Percentiles rank a stretch among this genome's conserved stretches.
These are phyloP conservation scores for Leccinum griseonigrum DNA, from an alignment of 1,284 basidiomycete genomes.

Conservation along the genomic window DNA sequence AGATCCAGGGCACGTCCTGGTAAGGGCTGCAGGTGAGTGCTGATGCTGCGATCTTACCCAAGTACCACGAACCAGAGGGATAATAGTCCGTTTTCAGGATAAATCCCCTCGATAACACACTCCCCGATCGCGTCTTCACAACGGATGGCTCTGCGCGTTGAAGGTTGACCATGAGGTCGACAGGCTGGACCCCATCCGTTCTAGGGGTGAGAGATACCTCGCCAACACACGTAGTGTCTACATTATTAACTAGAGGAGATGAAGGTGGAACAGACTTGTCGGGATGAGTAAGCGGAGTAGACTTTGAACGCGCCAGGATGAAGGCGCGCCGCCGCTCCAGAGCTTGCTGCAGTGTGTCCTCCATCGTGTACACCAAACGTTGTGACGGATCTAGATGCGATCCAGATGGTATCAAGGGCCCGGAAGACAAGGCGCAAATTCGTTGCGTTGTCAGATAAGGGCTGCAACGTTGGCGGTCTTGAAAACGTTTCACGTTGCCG, in stretches of 20 bases:
- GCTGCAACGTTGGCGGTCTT: background rate
- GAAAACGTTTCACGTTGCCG: background rate
- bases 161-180: conserved; percentile 62
- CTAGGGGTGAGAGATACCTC: background rate
- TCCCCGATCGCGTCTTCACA: conserved; percentile 86
- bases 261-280: conserved; percentile 11
- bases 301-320: conserved; percentile 9
- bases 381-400: background rate
- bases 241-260: background rate
- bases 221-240: conserved; percentile 4
- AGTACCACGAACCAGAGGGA: conserved; percentile 60
- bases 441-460: background rate
- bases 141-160: conserved; percentile 67
- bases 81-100: conserved; percentile 95
- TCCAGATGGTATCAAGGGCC: background rate
- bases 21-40: conserved; percentile 3
- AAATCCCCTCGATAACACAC: conserved; percentile 86
- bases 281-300: conserved; percentile 7
- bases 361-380: background rate
- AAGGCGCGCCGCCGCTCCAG: background rate
- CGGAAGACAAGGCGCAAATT: background rate
- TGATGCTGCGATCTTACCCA: background rate
- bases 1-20: conserved; percentile 84
- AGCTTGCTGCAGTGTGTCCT: background rate
- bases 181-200: conserved; percentile 17